Conservation (phyloP, 1,139 yeast species). For the Wickerhamiella infanticola region DNA sequence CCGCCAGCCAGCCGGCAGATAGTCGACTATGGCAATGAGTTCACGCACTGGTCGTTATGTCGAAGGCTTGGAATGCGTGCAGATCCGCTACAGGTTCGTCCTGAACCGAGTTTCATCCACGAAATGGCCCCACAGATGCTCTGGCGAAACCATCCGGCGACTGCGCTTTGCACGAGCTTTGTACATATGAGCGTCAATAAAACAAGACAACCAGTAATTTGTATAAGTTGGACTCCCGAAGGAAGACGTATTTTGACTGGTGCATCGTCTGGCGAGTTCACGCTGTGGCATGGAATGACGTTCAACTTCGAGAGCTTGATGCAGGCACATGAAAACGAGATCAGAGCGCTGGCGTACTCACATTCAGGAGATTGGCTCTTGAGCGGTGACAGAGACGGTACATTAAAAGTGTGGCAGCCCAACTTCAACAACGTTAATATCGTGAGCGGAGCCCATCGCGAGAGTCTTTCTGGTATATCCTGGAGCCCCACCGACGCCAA, state of each 20-base stretch:
- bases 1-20: slow-evolving; percentile 38
- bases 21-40: slow-evolving; percentile 75
- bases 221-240: slow-evolving; percentile 93
- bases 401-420: slow-evolving; percentile 92
- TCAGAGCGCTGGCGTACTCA: slow-evolving; percentile 63
- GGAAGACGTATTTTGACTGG: slow-evolving; percentile 85
- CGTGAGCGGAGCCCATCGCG: slow-evolving; percentile 55
- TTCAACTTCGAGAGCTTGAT: slow-evolving; percentile 92
- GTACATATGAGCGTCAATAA: slow-evolving; percentile 86
- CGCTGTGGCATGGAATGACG: slow-evolving; percentile 92
- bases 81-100: slow-evolving; percentile 46
- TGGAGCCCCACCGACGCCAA: slow-evolving; percentile 84
- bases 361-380: slow-evolving; percentile 91
- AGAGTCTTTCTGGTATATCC: slow-evolving; percentile 72
- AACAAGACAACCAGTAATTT: slow-evolving; percentile 80
- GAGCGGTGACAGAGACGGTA: slow-evolving; percentile 87
- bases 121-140: slow-evolving; percentile 61
- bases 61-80: slow-evolving; percentile 29
- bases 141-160: slow-evolving; percentile 34
- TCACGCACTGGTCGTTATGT: slow-evolving; percentile 55
- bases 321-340: slow-evolving; percentile 95
- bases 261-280: slow-evolving; percentile 87
- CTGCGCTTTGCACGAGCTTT: slow-evolving; percentile 47
- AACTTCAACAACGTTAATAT: slow-evolving; percentile 92
- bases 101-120: slow-evolving; percentile 60